phyloP scores from a whole-genome alignment of 1,139 yeast species.

The Saccharomycopsis hybrid region DNA sequence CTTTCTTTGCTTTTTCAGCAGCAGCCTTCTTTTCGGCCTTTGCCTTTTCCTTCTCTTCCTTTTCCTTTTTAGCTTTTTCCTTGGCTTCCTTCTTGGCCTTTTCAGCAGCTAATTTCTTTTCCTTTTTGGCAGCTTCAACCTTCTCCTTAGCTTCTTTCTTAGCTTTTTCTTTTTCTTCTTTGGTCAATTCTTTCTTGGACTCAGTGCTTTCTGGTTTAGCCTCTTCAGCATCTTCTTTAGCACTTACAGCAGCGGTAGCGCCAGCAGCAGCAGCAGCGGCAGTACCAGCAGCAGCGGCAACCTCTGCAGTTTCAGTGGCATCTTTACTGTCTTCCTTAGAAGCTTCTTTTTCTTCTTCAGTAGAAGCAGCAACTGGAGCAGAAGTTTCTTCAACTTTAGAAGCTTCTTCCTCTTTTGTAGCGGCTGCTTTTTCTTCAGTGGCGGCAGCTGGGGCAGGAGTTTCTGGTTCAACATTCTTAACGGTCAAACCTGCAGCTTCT shows the following conservation, averaged over 20 bases:
- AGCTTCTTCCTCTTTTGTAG: neutral
- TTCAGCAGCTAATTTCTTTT: constrained; percentile 22
- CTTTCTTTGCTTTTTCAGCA: constrained; percentile 8
- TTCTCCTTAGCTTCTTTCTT: constrained; percentile 19
- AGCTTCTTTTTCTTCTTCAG: constrained; percentile 8
- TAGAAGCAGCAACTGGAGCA: constrained; percentile 10
- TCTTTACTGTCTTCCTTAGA: constrained; percentile 10
- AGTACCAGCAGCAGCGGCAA: constrained; percentile 17
- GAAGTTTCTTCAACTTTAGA: constrained; percentile 9
- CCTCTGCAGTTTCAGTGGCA: constrained; percentile 2
- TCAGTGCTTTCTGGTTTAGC: constrained; percentile 17
- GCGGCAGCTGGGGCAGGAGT: constrained; percentile 33
- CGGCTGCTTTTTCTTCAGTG: constrained; percentile 12
- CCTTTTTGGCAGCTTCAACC: constrained; percentile 26
- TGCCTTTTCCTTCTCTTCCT: constrained; percentile 11
- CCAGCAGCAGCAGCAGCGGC: neutral
- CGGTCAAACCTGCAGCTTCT: constrained; percentile 40
- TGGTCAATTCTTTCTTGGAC: constrained; percentile 13
- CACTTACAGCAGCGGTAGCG: constrained; percentile 18
- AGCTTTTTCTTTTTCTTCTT: constrained; percentile 17
- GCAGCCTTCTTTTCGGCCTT: constrained; percentile 9
- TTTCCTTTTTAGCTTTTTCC: constrained; percentile 15
- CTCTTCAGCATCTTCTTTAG: constrained; percentile 15
- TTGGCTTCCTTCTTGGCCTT: constrained; percentile 20
- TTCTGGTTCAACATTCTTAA: constrained; percentile 30